Evolutionary conservation across 495 filamentous ascomycete genomes (phyloP), one percentile per base, ranked within the genome.

Genomic region (Annulohypoxylon nitens): DNA sequence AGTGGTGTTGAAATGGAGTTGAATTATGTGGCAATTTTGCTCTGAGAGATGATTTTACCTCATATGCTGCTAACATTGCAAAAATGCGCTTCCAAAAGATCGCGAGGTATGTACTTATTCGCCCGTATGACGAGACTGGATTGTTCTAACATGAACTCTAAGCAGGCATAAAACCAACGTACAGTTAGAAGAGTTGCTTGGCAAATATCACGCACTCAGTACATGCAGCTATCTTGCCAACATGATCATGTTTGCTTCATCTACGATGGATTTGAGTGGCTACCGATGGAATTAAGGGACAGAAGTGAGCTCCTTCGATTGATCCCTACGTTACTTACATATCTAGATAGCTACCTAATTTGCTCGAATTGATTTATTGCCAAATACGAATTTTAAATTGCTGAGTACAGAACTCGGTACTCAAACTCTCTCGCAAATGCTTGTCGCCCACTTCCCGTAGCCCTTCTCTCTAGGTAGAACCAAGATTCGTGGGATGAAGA

Each of bases 101-200:
- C 26, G 25, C 10, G 20, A 39, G 64, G 64, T 39, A 67, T 59
- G 12, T 37, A 50, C 54, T 33, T 11, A 25, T 36, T 34, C 63
- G 36, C 37, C 25, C 45, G 25, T 36, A 39, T 7, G 6, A n/a
- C 20, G 3, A 30, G 5, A 12, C 7, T 30, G 8, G 11, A 10
- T 18, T 18, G 8, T 41, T 41, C 55, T 59, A 41, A 59, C 34
- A 0, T 41, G 11, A 39, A 25, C 23, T 30, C 30, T 30, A 3
- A 30, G 3, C 8, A 16, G 18, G 4, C 34, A 25, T 7, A 59
- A 34, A 37, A 8, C 33, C 9, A 41, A 14, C 14, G 6, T 14
- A 9, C 20, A 10, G 10, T 20, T 2, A 37, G 18, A 8, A 41
- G 20, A 59, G 33, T 16, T 41, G 14, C 55, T n/a, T 18, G 30